Evolutionary conservation across 2,329 filamentous ascomycete species (phyloP), one percentile per base, ranked within the genome.

Genomic region (Zasmidium citrigriseum): DNA sequence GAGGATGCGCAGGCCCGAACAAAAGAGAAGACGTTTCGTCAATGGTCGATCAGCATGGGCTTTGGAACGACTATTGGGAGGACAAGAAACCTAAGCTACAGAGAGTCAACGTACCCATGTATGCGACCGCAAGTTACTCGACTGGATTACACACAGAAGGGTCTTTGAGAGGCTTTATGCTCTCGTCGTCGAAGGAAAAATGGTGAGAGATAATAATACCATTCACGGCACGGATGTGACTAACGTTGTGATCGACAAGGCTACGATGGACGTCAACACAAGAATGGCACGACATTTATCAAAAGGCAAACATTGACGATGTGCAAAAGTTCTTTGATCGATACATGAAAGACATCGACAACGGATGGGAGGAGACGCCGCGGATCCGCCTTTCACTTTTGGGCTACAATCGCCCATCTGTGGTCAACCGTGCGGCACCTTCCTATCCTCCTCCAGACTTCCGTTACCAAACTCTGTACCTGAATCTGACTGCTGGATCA

Each of bases 361-460:
- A 82, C 56, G 76, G 65, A 9, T 82, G 78, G 78, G 77, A 80
- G 56, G 77, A 80, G 58, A 82, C 79, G 0, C 78, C 80, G 0
- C 68, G 68, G 20, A 75, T 82, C 1, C 72, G 79, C 9, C 76
- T 72, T 67, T 66, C 74, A 0, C 11, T 57, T 12, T 49, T 57
- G 14, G 49, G 54, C 1, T 57, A 27, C 7, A 68, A 71, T 58
- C 65, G 49, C 50, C 60, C 68, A 14, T 57, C 72, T 9, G 66
- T 73, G 65, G 58, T 75, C 49, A 60, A 66, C 51, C 60, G 66
- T 50, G 76, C 78, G 51, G 68, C 48, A 29, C 4, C 58, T 1
- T 59, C 64, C 44, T 67, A 57, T 41, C 64, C 64, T 1, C 48
- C 65, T 16, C 63, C 63, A 1, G 25, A 47, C 7, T 62, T 61